phyloP scores from a whole-genome alignment of 2,329 filamentous ascomycete species.

The Colletotrichum melonis region DNA sequence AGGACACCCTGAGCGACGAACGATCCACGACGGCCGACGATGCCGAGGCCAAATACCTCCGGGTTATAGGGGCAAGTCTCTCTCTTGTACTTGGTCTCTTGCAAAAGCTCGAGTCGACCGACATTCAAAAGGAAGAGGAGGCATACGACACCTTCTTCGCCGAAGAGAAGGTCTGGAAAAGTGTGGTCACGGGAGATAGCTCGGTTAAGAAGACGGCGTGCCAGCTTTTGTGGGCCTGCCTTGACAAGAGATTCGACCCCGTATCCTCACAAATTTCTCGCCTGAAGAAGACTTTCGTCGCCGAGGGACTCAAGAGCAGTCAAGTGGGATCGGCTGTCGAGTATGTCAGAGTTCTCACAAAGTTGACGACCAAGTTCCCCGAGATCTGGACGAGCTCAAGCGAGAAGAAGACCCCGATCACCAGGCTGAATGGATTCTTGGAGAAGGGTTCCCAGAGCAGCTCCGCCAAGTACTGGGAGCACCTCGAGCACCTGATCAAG shows the following conservation, averaged over 20 bases:
- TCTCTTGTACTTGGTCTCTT: conserved; percentile 67
- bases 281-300: conserved; percentile 72
- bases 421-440: conserved; percentile 76
- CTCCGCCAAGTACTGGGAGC: conserved; percentile 77
- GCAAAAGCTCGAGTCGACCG: conserved; percentile 57
- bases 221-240: conserved; percentile 61
- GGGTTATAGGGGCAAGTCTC: conserved; percentile 72
- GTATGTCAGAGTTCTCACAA: conserved; percentile 74
- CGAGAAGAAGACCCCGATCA: conserved; percentile 64
- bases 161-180: conserved; percentile 74
- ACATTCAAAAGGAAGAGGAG: conserved; percentile 69
- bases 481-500: conserved; percentile 71
- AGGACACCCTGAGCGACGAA: conserved; percentile 88
- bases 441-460: conserved; percentile 88
- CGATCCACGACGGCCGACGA: conserved; percentile 87
- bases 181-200: conserved; percentile 71
- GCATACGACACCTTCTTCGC: conserved; percentile 75
- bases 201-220: conserved; percentile 63
- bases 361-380: conserved; percentile 73
- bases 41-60: conserved; percentile 84
- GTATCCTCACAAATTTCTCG: conserved; percentile 61
- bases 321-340: conserved; percentile 82
- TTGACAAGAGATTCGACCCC: conserved; percentile 58
- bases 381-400: conserved; percentile 77
- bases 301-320: conserved; percentile 76